Evolutionary conservation across 2,329 filamentous ascomycete species (phyloP).

Genomic region (Botryotinia globosa): DNA sequence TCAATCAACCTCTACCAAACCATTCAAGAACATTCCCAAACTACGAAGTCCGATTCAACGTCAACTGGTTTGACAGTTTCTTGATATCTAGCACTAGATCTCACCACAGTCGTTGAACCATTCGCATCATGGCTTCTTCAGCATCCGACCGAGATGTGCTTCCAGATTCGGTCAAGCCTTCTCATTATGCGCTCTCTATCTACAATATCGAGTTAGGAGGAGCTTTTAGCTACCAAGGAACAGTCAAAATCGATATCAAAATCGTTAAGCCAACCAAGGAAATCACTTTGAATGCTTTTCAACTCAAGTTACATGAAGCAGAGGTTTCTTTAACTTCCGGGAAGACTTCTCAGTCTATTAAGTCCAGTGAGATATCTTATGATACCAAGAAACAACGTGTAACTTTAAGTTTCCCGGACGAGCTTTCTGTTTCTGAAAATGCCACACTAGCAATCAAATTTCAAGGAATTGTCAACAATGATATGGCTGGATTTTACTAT

Average conservation of each 20-base stretch:
- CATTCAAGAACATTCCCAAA: not conserved
- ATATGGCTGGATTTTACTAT: conserved; percentile 91
- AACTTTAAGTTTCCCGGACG: conserved; percentile 71
- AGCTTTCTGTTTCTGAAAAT: conserved; percentile 65
- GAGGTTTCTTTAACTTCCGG: conserved; percentile 59
- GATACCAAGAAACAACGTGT: conserved; percentile 81
- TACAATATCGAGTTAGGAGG: conserved; percentile 70
- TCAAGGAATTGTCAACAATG: conserved; percentile 79
- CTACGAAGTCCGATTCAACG: not conserved
- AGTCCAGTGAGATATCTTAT: conserved; percentile 70
- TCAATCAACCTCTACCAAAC: not conserved
- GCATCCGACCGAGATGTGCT: conserved; percentile 61
- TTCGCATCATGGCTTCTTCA: conserved; percentile 30
- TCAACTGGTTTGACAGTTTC: conserved; percentile 1
- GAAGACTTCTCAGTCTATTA: conserved; percentile 52
- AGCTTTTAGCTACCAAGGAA: conserved; percentile 77
- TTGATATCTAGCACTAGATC: not conserved
- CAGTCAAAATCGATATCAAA: conserved; percentile 74
- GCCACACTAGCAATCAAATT: conserved; percentile 69
- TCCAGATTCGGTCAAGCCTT: conserved; percentile 68
- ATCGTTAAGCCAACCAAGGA: conserved; percentile 70
- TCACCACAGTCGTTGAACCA: not conserved
- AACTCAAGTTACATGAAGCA: conserved; percentile 71
- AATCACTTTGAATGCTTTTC: conserved; percentile 80
- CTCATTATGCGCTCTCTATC: conserved; percentile 82